These are phyloP conservation scores for Trapa bicornis DNA, from an alignment of 345 rosid species.

Conservation along the genomic window DNA sequence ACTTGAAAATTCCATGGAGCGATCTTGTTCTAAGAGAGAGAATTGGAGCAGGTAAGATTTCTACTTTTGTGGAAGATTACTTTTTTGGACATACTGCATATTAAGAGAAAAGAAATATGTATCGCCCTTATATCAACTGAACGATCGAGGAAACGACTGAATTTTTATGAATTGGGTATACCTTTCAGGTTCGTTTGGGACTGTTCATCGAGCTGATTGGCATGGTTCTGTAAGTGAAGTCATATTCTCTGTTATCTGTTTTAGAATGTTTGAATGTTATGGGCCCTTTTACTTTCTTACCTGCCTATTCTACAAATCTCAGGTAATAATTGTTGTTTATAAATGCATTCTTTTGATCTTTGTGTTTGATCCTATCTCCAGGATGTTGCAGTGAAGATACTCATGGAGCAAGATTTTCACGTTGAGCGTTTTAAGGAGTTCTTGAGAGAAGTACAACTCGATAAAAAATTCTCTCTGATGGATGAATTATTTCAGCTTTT, in stretches of 20 bases:
- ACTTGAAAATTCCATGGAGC: conserved; percentile 80
- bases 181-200: conserved; percentile 96
- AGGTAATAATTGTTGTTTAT: neutral
- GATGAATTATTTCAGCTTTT: neutral
- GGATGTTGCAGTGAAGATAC: conserved; percentile 99
- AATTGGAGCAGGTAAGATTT: conserved; percentile 85
- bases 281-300: neutral
- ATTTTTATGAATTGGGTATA: conserved; percentile 1
- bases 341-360: neutral
- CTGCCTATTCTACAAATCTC: neutral
- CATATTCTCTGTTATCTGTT: neutral
- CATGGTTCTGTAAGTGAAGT: conserved; percentile 82
- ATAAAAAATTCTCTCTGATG: neutral
- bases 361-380: conserved; percentile 19
- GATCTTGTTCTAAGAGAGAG: conserved; percentile 83
- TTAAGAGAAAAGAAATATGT: neutral
- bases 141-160: no score
- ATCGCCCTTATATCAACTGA: neutral
- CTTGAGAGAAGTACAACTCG: conserved; percentile 69
- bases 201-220: conserved; percentile 99
- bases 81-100: neutral
- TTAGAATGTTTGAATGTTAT: neutral
- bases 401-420: conserved; percentile 97
- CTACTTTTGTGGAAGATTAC: neutral
- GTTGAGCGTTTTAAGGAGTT: conserved; percentile 81